These are phyloP conservation scores for Canavalia gladiata DNA, from an alignment of 306 rosid species.

Conservation along the genomic window DNA sequence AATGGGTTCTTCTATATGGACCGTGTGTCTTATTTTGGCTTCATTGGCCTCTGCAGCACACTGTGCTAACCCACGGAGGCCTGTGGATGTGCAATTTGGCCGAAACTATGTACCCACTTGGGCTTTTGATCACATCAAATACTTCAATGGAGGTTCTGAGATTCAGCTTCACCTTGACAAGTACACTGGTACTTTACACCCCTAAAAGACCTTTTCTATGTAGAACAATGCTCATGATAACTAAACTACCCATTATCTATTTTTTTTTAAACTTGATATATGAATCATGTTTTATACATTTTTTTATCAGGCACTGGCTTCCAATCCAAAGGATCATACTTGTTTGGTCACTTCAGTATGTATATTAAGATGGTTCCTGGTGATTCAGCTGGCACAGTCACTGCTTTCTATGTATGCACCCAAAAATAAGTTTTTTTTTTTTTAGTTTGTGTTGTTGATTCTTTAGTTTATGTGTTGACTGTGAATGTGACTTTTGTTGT, in stretches of 20 bases:
- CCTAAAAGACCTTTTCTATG: background rate
- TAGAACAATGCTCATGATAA: background rate
- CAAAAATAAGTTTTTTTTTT: background rate
- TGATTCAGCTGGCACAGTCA: conserved; percentile 90
- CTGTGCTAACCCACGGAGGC: conserved; percentile 54
- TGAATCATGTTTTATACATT: background rate
- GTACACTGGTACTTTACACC: conserved; percentile 60
- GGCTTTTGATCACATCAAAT: conserved; percentile 84
- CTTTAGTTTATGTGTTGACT: background rate
- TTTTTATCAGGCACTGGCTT: conserved; percentile 76
- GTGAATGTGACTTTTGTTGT: background rate
- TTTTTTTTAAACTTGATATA: background rate
- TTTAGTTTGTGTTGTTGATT: background rate
- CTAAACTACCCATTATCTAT: background rate
- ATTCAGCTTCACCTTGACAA: conserved; percentile 71
- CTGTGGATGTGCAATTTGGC: conserved; percentile 63
- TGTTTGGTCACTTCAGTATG: conserved; percentile 94
- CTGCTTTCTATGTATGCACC: conserved; percentile 78
- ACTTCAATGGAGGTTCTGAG: conserved; percentile 66
- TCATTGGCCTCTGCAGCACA: conserved; percentile 42
- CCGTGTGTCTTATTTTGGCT: conserved; percentile 40
- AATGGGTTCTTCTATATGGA: conserved; percentile 51
- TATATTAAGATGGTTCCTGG: conserved; percentile 75
- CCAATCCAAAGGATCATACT: conserved; percentile 83
- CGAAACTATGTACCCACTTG: conserved; percentile 75